Percentiles rank a stretch among this genome's conserved stretches.
These are phyloP conservation scores for Acrodontium crateriforme DNA, from an alignment of 2,329 filamentous ascomycete genomes.

Conservation along the genomic window DNA sequence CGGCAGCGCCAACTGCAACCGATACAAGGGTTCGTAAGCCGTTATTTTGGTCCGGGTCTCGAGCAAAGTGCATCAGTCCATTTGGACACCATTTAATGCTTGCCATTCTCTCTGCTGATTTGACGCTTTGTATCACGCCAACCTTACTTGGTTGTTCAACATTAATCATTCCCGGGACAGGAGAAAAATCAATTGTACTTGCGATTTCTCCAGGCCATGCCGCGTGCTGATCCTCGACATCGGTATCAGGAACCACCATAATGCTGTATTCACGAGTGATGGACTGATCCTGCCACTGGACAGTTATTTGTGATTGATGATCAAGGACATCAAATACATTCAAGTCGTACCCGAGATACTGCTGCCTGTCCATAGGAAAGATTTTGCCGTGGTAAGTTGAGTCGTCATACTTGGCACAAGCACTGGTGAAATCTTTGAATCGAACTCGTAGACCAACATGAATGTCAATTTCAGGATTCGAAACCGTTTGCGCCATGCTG, in stretches of 20 bases:
- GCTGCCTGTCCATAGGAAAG: slow-evolving; percentile 30
- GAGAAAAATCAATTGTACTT: slow-evolving; percentile 12
- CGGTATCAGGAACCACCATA: slow-evolving; percentile 35
- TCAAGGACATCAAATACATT: slow-evolving; percentile 42
- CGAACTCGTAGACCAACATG: slow-evolving; percentile 28
- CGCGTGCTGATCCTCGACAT: slow-evolving; percentile 41
- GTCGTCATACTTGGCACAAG: slow-evolving; percentile 38
- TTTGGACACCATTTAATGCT: slow-evolving; percentile 40
- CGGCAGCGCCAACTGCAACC: slow-evolving; percentile 8
- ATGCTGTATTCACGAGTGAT: slow-evolving; percentile 34
- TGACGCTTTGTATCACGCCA: slow-evolving; percentile 43
- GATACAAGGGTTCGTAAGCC: slow-evolving; percentile 17
- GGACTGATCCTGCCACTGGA: slow-evolving; percentile 46
- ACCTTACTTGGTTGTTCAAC: slow-evolving; percentile 31
- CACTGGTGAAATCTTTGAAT: slow-evolving; percentile 39
- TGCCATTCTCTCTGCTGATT: slow-evolving; percentile 42
- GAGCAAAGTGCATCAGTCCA: slow-evolving; percentile 40
- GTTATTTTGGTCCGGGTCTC: slow-evolving; percentile 14
- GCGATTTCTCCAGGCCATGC: slow-evolving; percentile 43
- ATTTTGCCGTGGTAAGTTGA: slow-evolving; percentile 27
- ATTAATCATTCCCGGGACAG: slow-evolving; percentile 6
- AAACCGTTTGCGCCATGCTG: slow-evolving; percentile 12
- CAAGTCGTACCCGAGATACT: slow-evolving; percentile 42
- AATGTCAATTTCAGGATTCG: slow-evolving; percentile 21
- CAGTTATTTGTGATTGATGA: slow-evolving; percentile 35